Conservation (phyloP, 805 yeast species). For the Vanderwaltozyma tropicalis region DNA sequence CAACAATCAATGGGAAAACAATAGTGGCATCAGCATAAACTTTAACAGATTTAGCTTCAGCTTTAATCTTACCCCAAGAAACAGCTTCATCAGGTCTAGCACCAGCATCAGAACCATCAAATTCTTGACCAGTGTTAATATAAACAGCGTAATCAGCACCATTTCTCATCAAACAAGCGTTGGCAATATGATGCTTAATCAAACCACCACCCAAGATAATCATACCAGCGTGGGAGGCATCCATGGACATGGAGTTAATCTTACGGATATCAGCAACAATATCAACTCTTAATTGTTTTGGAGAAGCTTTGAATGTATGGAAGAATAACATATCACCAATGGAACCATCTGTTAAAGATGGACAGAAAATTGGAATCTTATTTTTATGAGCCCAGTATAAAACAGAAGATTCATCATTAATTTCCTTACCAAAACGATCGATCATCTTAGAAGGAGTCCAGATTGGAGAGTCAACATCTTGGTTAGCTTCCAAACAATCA, state of each 20-base stretch:
- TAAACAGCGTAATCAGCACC: constrained; percentile 98
- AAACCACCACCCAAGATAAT: constrained; percentile 92
- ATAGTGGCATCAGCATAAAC: constrained; percentile 91
- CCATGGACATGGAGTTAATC: constrained; percentile 91
- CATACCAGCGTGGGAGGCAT: constrained; percentile 92
- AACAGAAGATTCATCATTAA: constrained; percentile 86
- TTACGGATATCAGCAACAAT: constrained; percentile 88
- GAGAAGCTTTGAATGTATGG: constrained; percentile 93
- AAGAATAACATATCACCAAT: constrained; percentile 98
- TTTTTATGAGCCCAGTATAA: constrained; percentile 98
- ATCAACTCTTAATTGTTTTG: constrained; percentile 80
- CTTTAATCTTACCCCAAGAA: constrained; percentile 97
- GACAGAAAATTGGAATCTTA: constrained; percentile 92
- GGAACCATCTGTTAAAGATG: constrained; percentile 95
- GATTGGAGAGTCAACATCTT: constrained; percentile 38
- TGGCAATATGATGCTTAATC: constrained; percentile 93
- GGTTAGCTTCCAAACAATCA: constrained; percentile 45
- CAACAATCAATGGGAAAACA: constrained; percentile 92
- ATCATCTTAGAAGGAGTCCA: constrained; percentile 95
- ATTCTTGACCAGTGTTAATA: constrained; percentile 97
- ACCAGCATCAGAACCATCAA: constrained; percentile 98
- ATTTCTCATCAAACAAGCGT: constrained; percentile 97
- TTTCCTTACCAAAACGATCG: constrained; percentile 90
- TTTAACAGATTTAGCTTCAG: constrained; percentile 84
- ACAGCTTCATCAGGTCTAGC: constrained; percentile 99